Evolutionary conservation across 305 asterid genomes (phyloP).

Genomic region (Andrographis paniculata): DNA sequence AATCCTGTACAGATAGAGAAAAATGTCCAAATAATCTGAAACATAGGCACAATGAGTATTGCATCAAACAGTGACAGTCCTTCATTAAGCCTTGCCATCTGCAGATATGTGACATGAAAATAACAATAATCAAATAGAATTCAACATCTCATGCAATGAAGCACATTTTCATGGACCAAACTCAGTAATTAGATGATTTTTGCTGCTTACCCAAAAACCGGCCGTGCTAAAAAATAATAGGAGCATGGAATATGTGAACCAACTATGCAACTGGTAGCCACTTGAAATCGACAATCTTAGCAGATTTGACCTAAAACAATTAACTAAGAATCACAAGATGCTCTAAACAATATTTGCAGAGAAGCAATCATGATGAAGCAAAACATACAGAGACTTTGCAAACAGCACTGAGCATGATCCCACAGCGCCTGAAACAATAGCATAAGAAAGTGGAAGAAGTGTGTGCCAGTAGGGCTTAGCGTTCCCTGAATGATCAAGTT

Average conservation of each 20-base stretch:
- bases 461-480: slow-evolving; percentile 78
- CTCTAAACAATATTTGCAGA: slow-evolving; percentile 16
- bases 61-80: slow-evolving; percentile 89
- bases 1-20: slow-evolving; percentile 98
- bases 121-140: slow-evolving; percentile 15
- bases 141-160: slow-evolving; percentile 8
- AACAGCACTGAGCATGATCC: slow-evolving; percentile 93
- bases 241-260: slow-evolving; percentile 94
- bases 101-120: slow-evolving; percentile 26
- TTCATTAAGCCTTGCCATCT: slow-evolving; percentile 95
- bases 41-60: slow-evolving; percentile 94
- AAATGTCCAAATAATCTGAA: slow-evolving; percentile 96
- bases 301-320: slow-evolving; percentile 72
- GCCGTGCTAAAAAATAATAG: slow-evolving; percentile 83
- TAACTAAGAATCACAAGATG: slow-evolving; percentile 18
- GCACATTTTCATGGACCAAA: slow-evolving; percentile 12
- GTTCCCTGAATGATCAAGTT: slow-evolving; percentile 51
- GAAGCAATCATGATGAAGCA: slow-evolving; percentile 17
- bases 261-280: slow-evolving; percentile 82
- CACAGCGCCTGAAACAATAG: slow-evolving; percentile 93
- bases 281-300: slow-evolving; percentile 77
- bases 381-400: slow-evolving; percentile 87
- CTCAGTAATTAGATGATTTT: slow-evolving; percentile 11
- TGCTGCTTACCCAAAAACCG: slow-evolving; percentile 81
- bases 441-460: slow-evolving; percentile 91